These are phyloP conservation scores for Alternaria sp. DNA, from an alignment of 2,329 filamentous ascomycete species.

Conservation along the genomic window DNA sequence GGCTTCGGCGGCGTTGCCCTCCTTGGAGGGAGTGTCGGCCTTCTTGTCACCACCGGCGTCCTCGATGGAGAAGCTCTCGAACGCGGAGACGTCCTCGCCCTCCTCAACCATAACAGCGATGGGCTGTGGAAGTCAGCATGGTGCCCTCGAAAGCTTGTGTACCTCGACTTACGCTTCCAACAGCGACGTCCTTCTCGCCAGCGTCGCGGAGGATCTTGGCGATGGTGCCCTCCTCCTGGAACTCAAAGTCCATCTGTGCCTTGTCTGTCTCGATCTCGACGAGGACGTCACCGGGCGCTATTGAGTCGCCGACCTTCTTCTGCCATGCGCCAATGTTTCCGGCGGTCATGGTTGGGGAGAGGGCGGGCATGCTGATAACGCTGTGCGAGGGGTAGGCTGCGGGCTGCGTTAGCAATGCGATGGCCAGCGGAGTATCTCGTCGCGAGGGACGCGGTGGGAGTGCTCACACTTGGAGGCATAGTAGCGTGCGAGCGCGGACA, in stretches of 20 bases:
- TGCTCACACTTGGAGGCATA: constrained; percentile 72
- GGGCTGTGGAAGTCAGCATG: constrained; percentile 65
- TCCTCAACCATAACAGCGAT: constrained; percentile 96
- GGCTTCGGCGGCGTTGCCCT: constrained; percentile 63
- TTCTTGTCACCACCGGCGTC: constrained; percentile 88
- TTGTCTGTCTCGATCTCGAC: constrained; percentile 99
- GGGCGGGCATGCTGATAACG: constrained; percentile 95
- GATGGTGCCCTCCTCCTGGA: constrained; percentile 95
- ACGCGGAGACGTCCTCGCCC: constrained; percentile 82
- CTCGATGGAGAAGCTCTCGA: constrained; percentile 84
- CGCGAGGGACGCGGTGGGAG: neutral
- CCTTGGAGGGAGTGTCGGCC: constrained; percentile 67
- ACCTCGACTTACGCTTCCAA: constrained; percentile 76
- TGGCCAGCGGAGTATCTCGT: neutral
- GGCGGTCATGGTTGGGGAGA: constrained; percentile 96
- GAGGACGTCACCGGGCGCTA: constrained; percentile 90
- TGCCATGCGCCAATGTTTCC: constrained; percentile 98
- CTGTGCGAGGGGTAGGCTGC: constrained; percentile 94
- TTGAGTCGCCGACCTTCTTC: constrained; percentile 90
- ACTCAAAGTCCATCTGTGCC: constrained; percentile 99
- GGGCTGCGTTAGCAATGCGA: constrained; percentile 39
- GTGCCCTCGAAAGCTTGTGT: neutral
- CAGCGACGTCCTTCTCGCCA: constrained; percentile 90
- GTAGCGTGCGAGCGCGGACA: constrained; percentile 68
- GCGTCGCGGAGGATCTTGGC: constrained; percentile 93